Percentiles rank a stretch among this genome's conserved stretches.
These are phyloP conservation scores for Calvatia gigantea DNA, from an alignment of 768 basidiomycete genomes.

Conservation along the genomic window DNA sequence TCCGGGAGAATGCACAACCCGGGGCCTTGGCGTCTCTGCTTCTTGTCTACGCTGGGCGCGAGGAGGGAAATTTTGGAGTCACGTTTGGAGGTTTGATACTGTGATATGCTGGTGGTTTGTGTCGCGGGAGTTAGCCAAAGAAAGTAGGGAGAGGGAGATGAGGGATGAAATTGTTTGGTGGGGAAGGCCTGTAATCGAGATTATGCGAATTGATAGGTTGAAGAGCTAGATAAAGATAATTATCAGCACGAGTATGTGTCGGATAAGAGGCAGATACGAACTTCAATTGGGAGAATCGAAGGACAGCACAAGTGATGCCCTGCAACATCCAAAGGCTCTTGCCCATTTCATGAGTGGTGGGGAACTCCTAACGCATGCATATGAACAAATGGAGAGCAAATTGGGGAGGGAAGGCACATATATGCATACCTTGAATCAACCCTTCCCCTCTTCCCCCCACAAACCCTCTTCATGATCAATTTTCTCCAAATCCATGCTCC, in stretches of 20 bases:
- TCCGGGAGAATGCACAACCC: slow-evolving; percentile 62
- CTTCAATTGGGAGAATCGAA: slow-evolving; percentile 72
- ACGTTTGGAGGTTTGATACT: slow-evolving; percentile 6
- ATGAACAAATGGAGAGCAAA: neutral
- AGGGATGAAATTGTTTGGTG: slow-evolving; percentile 49
- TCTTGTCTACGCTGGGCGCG: neutral
- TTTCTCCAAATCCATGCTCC: neutral
- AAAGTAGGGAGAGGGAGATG: neutral
- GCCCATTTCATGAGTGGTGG: slow-evolving; percentile 46
- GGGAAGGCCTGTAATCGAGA: slow-evolving; percentile 57
- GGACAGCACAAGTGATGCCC: slow-evolving; percentile 65
- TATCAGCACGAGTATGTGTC: neutral
- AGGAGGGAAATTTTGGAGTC: neutral
- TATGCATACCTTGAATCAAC: neutral
- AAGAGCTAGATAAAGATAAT: slow-evolving; percentile 46
- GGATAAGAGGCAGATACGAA: slow-evolving; percentile 21
- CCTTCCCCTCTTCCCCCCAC: neutral
- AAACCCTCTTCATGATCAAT: no score
- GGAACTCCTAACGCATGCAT: neutral
- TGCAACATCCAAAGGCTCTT: slow-evolving; percentile 63
- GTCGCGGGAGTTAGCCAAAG: neutral
- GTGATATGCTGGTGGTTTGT: neutral
- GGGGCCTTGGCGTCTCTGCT: slow-evolving; percentile 2
- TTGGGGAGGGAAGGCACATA: slow-evolving; percentile 38
- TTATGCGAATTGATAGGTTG: slow-evolving; percentile 66